Evolutionary conservation across 1,284 basidiomycete genomes (phyloP), one percentile per base, ranked within the genome.

Genomic region (Quambalaria eucalypti): DNA sequence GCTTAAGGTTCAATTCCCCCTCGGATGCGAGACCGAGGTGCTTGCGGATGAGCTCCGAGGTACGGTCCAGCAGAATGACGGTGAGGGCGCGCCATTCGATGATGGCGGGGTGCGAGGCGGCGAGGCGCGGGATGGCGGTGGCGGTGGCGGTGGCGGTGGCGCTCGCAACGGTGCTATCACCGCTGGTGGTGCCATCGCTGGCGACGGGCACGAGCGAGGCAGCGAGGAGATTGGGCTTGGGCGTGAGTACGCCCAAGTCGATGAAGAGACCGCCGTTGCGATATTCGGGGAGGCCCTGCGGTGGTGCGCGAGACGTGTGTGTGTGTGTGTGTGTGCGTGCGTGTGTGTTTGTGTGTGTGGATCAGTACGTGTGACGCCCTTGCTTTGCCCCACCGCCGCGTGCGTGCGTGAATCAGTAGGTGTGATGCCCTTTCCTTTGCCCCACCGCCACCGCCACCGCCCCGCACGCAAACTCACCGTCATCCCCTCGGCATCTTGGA

Each of bases 31-130:
- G 26, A 0, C 54, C 58, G 5, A 65, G 30, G 19, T 59, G 56
- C 0, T 28, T 9, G 6, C 67, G 48, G 29, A 71, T 63, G 1
- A 47, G 54, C 1, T 55, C 50, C 0, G 68, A 65, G 14, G 50
- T 30, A 16, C 65, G 55, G 31, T 71, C 68, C 23, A 97, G 80
- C 69, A 87, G 83, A 57, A 95, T 86, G 36, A 97, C 87, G 0
- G 92, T 96, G 80, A 95, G 82, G 0, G 91, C 90, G 52, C 93
- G 80, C 91, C 92, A 95, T 78, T 97, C 92, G 39, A 96, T 85
- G 51, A 97, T 85, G 4, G 90, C 90, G 0, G 90, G 87, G 71
- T 92, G 88, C 0, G 85, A 85, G 42, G 81, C 81, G 12, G 86
- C 83, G 54, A 90, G 78, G 29, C 80, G 76, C 21, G 83, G 50